These are phyloP conservation scores for Populus pruinosa DNA, from an alignment of 345 rosid genomes.

Conservation along the genomic window DNA sequence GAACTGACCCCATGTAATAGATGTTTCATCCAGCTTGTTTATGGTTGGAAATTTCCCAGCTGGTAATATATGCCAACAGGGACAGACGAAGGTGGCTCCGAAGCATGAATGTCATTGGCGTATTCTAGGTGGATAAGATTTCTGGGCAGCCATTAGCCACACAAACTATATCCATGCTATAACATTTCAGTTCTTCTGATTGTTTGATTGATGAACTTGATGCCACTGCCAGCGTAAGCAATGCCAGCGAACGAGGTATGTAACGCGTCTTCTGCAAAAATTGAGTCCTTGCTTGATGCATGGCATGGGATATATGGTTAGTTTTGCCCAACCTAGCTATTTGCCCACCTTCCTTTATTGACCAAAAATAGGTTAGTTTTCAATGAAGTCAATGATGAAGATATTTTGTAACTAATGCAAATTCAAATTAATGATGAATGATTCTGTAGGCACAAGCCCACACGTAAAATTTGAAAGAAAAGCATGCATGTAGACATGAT, in stretches of 20 bases:
- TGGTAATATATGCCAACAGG: neutral
- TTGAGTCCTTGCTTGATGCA: neutral
- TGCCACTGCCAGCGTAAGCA: neutral
- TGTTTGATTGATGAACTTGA: neutral
- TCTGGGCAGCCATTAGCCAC: neutral
- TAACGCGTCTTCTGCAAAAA: neutral
- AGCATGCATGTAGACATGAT: neutral
- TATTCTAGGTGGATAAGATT: slow-evolving; percentile 5
- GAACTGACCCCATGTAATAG: neutral
- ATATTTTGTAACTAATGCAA: neutral
- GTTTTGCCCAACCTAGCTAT: neutral
- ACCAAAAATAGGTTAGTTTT: neutral
- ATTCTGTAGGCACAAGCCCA: neutral
- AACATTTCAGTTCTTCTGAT: neutral
- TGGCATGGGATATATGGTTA: neutral
- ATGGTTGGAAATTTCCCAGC: neutral
- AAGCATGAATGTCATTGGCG: neutral
- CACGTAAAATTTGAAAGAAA: neutral
- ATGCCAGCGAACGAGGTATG: neutral
- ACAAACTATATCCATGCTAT: neutral
- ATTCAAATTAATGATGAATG: neutral
- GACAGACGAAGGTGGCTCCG: neutral
- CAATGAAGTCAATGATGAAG: neutral
- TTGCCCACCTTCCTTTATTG: neutral
- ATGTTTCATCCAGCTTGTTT: neutral